phyloP scores from a whole-genome alignment of 164 flowering plant species.

The Sextonia rubra region DNA sequence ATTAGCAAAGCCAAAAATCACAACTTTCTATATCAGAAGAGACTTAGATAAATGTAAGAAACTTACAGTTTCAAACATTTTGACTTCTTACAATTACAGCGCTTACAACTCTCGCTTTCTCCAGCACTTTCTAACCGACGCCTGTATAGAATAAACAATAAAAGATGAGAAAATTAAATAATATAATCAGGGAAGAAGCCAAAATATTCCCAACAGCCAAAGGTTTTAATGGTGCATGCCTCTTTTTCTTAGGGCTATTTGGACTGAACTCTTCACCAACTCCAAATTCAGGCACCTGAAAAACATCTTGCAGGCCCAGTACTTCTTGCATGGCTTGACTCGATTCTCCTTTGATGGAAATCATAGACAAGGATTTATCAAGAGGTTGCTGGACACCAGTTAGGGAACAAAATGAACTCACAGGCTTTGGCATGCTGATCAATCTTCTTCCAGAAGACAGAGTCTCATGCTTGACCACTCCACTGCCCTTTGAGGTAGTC shows the following conservation, averaged over 20 bases:
- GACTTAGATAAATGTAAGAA: slow-evolving; percentile 1
- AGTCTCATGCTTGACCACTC: slow-evolving; percentile 39
- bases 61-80: slow-evolving; percentile 98
- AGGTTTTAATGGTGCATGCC: slow-evolving; percentile 31
- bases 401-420: slow-evolving; percentile 30
- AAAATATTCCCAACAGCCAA: neutral
- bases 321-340: slow-evolving; percentile 13
- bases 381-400: slow-evolving; percentile 30
- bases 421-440: slow-evolving; percentile 34
- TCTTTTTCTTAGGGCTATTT: slow-evolving; percentile 80
- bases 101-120: slow-evolving; percentile 74
- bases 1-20: too few relatives aligned
- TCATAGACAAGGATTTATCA: slow-evolving; percentile 23
- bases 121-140: slow-evolving; percentile 49
- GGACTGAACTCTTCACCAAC: slow-evolving; percentile 50
- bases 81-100: slow-evolving; percentile 93
- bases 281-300: slow-evolving; percentile 31
- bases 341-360: slow-evolving; percentile 31
- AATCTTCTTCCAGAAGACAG: slow-evolving; percentile 32
- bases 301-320: slow-evolving; percentile 32
- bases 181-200: neutral
- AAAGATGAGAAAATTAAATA: neutral
- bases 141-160: slow-evolving; percentile 34
- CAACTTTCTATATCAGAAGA: neutral
- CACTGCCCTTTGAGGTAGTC: slow-evolving; percentile 39